Conservation (phyloP, 202 grass and related monocot genomes). For the Setaria viridis region DNA sequence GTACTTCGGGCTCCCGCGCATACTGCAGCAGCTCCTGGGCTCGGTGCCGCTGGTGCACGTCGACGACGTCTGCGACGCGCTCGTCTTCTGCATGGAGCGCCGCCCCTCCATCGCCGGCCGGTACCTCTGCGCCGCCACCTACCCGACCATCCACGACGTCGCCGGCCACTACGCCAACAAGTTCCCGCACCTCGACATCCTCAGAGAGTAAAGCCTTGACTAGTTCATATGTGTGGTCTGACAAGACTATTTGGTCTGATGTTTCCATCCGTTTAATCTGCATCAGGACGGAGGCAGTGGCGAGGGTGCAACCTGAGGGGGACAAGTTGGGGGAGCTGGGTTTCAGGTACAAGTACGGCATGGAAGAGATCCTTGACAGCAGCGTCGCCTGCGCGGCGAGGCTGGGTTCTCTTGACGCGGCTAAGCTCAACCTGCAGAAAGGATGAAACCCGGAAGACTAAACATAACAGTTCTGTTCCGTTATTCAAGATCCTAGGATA, state of each 20-base stretch:
- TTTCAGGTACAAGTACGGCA: slow-evolving; percentile 59
- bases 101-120: slow-evolving; percentile 46
- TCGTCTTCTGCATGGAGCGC: slow-evolving; percentile 65
- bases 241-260: background rate
- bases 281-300: slow-evolving; percentile 49
- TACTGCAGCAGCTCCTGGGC: slow-evolving; percentile 55
- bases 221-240: background rate
- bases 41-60: slow-evolving; percentile 67
- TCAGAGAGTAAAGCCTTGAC: slow-evolving; percentile 53
- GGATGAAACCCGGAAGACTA: no score
- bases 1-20: background rate
- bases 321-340: slow-evolving; percentile 56
- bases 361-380: slow-evolving; percentile 57
- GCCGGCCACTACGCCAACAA: slow-evolving; percentile 23
- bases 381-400: slow-evolving; percentile 53
- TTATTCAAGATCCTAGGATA: no score
- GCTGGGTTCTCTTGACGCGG: slow-evolving; percentile 30
- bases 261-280: background rate
- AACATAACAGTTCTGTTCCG: no score
- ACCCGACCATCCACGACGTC: slow-evolving; percentile 49
- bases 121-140: slow-evolving; percentile 56
- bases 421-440: slow-evolving; percentile 13
- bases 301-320: slow-evolving; percentile 26
- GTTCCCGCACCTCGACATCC: slow-evolving; percentile 49
- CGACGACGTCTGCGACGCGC: slow-evolving; percentile 70